Percentiles rank a stretch among this genome's conserved stretches.
These are phyloP conservation scores for Mycena galopus DNA, from an alignment of 768 basidiomycete species.

Conservation along the genomic window DNA sequence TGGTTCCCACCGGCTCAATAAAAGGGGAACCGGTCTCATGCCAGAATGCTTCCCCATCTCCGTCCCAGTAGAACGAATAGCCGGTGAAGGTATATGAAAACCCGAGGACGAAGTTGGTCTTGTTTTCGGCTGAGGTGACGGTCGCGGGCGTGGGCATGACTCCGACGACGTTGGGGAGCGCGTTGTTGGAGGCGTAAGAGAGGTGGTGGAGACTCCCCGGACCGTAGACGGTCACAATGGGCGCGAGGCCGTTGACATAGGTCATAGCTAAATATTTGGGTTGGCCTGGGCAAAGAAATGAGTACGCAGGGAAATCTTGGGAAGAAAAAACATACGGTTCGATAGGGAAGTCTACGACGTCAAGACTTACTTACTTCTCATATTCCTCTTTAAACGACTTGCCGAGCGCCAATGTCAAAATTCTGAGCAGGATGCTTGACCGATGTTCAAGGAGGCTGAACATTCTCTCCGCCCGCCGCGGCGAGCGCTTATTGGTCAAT, in stretches of 20 bases:
- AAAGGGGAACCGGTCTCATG: not conserved
- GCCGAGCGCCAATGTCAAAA: too few species aligned
- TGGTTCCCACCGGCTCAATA: conserved; percentile 18
- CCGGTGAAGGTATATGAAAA: conserved; percentile 19
- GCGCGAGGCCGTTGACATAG: conserved; percentile 15
- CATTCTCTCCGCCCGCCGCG: too few species aligned
- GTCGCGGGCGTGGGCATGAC: not conserved
- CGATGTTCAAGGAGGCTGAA: too few species aligned
- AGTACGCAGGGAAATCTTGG: too few species aligned
- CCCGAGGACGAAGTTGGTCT: conserved; percentile 16
- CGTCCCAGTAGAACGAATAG: conserved; percentile 28
- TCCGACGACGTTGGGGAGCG: conserved; percentile 7
- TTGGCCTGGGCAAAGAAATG: too few species aligned
- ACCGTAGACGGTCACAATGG: conserved; percentile 20
- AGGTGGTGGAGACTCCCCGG: conserved; percentile 24
- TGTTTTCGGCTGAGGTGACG: not conserved
- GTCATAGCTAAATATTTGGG: not conserved
- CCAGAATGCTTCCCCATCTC: conserved; percentile 12
- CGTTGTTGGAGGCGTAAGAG: conserved; percentile 19
- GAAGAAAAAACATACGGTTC: too few species aligned
- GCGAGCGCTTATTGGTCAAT: too few species aligned
- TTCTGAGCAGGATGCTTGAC: too few species aligned
- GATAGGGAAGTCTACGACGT: too few species aligned
- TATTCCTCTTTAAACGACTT: too few species aligned
- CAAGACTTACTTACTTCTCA: too few species aligned